A percentile compares a stretch with the other conserved stretches of the same genome.
phyloP scores from a whole-genome alignment of 2,329 filamentous ascomycete genomes.

The Macroventuria anomochaeta region DNA sequence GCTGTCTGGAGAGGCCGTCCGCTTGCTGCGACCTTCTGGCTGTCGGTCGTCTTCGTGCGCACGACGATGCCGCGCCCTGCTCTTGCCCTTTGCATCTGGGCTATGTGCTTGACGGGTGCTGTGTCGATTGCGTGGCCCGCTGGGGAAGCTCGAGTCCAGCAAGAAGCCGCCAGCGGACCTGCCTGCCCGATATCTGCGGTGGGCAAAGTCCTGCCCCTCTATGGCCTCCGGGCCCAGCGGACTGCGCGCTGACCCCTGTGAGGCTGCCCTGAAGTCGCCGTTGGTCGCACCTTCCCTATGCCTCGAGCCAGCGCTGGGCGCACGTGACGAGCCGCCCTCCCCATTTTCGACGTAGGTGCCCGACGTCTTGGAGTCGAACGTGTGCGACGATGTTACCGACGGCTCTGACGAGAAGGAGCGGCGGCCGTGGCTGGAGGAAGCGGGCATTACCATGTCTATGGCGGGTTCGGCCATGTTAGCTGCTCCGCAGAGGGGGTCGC shows the following conservation, averaged over 20 bases:
- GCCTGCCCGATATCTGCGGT: slow-evolving; percentile 37
- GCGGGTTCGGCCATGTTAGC: slow-evolving; percentile 28
- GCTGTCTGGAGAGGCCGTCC: slow-evolving; percentile 20
- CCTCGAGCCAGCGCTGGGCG: slow-evolving; percentile 26
- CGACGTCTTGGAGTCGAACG: slow-evolving; percentile 39
- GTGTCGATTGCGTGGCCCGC: slow-evolving; percentile 19
- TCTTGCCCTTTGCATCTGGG: slow-evolving; percentile 50
- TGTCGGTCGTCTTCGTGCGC: slow-evolving; percentile 40
- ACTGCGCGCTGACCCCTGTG: slow-evolving; percentile 16
- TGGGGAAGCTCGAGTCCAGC: slow-evolving; percentile 52
- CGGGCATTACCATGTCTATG: slow-evolving; percentile 34
- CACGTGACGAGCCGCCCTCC: slow-evolving; percentile 35
- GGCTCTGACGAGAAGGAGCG: slow-evolving; percentile 39
- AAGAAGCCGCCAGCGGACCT: slow-evolving; percentile 55
- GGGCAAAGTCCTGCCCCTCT: slow-evolving; percentile 42
- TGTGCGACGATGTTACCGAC: slow-evolving; percentile 42
- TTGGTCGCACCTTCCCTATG: slow-evolving; percentile 18
- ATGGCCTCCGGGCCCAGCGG: slow-evolving; percentile 32
- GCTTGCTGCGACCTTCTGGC: slow-evolving; percentile 41
- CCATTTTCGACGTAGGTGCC: slow-evolving; percentile 34
- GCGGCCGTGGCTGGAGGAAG: slow-evolving; percentile 43
- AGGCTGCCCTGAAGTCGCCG: slow-evolving; percentile 12
- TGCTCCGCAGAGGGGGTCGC: slow-evolving; percentile 32
- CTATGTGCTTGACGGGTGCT: slow-evolving; percentile 25
- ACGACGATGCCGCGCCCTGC: slow-evolving; percentile 38